Evolutionary conservation across 768 basidiomycete genomes (phyloP).

Genomic region (Termitomyces sp.): DNA sequence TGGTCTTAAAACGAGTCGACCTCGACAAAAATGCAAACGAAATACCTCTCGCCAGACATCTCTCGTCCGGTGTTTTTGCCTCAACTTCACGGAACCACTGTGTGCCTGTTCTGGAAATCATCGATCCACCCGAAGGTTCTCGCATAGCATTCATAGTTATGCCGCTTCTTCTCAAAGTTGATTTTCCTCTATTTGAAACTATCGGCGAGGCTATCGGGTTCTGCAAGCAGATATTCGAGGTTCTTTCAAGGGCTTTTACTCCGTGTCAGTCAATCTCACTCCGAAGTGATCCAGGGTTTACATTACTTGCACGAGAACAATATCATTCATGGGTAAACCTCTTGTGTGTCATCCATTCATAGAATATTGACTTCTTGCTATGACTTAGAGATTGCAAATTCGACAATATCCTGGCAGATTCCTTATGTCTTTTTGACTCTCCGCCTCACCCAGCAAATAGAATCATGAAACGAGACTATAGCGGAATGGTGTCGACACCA

Average conservation of each 20-base stretch:
- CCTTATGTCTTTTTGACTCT: too few species aligned
- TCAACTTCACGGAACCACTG: slow-evolving; percentile 30
- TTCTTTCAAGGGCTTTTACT: neutral
- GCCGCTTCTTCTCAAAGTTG: slow-evolving; percentile 19
- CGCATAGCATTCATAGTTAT: slow-evolving; percentile 23
- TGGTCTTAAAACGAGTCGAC: slow-evolving; percentile 26
- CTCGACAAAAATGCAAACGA: slow-evolving; percentile 22
- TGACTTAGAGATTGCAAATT: neutral
- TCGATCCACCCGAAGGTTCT: slow-evolving; percentile 18
- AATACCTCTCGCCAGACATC: slow-evolving; percentile 24
- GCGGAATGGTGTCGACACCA: neutral
- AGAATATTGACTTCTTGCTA: neutral
- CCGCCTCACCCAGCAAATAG: neutral
- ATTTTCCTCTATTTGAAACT: neutral
- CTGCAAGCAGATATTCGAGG: neutral
- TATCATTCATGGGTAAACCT: neutral
- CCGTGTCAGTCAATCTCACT: neutral
- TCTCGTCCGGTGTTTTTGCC: slow-evolving; percentile 11
- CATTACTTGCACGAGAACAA: neutral
- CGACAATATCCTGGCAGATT: neutral
- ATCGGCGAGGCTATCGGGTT: neutral
- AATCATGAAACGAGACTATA: neutral
- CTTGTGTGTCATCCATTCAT: neutral
- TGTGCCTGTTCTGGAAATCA: slow-evolving; percentile 23
- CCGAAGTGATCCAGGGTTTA: neutral